phyloP scores from a whole-genome alignment of 306 rosid genomes.

The Cucumis hystrix region DNA sequence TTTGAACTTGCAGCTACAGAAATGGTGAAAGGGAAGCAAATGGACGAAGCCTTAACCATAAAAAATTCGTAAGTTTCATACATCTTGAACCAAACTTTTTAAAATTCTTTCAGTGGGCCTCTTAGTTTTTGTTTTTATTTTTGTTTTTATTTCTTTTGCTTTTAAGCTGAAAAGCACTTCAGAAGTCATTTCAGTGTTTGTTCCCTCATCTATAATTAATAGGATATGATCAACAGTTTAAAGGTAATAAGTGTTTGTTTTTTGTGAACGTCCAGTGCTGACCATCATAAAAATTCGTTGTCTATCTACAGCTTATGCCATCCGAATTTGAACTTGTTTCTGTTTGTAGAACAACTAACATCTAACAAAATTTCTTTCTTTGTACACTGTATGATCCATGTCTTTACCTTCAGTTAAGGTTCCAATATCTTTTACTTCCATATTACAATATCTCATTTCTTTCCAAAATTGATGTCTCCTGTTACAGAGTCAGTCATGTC shows the following conservation, averaged over 20 bases:
- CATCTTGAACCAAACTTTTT: background rate
- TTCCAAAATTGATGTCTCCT: background rate
- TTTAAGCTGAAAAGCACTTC: background rate
- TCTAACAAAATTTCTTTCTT: background rate
- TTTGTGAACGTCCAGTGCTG: too few relatives aligned
- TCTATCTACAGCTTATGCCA: background rate
- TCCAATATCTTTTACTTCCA: background rate
- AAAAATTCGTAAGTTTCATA: slow-evolving; percentile 51
- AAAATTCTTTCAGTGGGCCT: background rate
- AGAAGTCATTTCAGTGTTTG: background rate
- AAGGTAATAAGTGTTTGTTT: background rate
- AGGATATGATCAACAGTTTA: background rate
- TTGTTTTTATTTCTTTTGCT: background rate
- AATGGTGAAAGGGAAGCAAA: slow-evolving; percentile 79
- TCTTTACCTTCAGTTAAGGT: background rate
- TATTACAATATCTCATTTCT: background rate
- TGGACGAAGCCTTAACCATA: slow-evolving; percentile 71
- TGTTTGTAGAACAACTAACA: background rate
- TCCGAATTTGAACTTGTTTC: background rate
- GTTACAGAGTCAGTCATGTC: background rate
- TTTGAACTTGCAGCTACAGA: slow-evolving; percentile 67
- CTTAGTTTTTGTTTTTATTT: background rate
- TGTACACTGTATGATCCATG: background rate
- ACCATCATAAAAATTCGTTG: background rate
- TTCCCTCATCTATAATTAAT: background rate